phyloP scores from a whole-genome alignment of 768 basidiomycete genomes.

The Dendrothele bispora region DNA sequence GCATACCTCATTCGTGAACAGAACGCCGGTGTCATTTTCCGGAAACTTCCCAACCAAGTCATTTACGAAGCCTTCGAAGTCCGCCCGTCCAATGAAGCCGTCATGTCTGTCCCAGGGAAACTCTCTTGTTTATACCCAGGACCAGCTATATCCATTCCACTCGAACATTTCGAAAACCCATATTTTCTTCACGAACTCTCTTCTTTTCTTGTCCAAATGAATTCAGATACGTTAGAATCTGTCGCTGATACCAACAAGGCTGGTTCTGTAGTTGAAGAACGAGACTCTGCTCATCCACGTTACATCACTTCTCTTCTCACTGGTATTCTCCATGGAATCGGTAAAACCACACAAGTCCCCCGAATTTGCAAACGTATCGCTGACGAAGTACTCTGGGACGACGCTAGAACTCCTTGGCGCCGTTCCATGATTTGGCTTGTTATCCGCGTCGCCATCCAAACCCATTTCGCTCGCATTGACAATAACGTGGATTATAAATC shows the following conservation, averaged over 20 bases:
- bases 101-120: conserved; percentile 41
- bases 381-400: conserved; percentile 44
- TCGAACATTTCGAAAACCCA: conserved; percentile 22
- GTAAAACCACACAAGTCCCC: conserved; percentile 30
- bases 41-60: conserved; percentile 24
- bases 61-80: conserved; percentile 49
- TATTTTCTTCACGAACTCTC: conserved; percentile 34
- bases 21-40: conserved; percentile 47
- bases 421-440: conserved; percentile 52
- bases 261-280: conserved; percentile 31
- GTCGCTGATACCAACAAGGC: conserved; percentile 38
- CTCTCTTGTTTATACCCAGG: conserved; percentile 47
- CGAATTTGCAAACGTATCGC: conserved; percentile 50
- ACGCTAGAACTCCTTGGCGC: conserved; percentile 43
- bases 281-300: conserved; percentile 42
- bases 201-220: conserved; percentile 39
- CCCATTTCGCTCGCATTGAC: too few species aligned
- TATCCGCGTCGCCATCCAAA: conserved; percentile 44
- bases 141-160: conserved; percentile 38
- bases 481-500: conserved; percentile 50
- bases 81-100: conserved; percentile 30
- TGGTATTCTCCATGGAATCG: conserved; percentile 44
- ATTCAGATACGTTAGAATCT: conserved; percentile 25
- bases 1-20: conserved; percentile 45
- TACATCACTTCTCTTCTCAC: conserved; percentile 51